Percentiles rank a stretch among this genome's conserved stretches.
phyloP scores from a whole-genome alignment of 495 filamentous ascomycete species.

The Aspergillus funiculosus region DNA sequence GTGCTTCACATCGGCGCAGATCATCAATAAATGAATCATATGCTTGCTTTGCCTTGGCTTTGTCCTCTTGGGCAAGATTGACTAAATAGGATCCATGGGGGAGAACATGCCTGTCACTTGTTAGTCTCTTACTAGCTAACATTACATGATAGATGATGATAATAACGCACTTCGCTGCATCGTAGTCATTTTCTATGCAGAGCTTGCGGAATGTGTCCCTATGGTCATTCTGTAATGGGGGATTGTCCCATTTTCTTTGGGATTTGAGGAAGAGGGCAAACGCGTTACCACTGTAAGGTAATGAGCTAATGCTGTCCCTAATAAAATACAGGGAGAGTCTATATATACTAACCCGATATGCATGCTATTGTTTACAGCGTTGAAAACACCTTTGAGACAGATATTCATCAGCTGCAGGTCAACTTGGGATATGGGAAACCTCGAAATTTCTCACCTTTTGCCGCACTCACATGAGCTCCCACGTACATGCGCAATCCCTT shows the following conservation, averaged over 20 bases:
- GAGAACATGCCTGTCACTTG: conserved; percentile 55
- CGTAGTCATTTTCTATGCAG: conserved; percentile 66
- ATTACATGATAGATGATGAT: not conserved
- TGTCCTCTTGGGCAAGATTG: conserved; percentile 82
- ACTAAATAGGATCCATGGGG: conserved; percentile 96
- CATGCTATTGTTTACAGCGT: conserved; percentile 71
- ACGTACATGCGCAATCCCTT: conserved; percentile 72
- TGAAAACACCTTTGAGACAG: conserved; percentile 65
- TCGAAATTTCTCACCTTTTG: conserved; percentile 57
- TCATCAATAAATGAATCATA: conserved; percentile 86
- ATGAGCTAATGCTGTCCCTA: not conserved
- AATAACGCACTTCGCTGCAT: conserved; percentile 49
- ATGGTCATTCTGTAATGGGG: conserved; percentile 63
- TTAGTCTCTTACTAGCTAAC: not conserved
- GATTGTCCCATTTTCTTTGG: conserved; percentile 90
- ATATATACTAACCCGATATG: conserved; percentile 56
- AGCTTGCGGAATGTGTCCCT: conserved; percentile 58
- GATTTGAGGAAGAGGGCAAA: conserved; percentile 95
- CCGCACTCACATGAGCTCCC: conserved; percentile 85
- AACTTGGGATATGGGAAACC: too few species aligned
- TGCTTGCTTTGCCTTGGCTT: conserved; percentile 75
- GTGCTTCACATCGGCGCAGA: conserved; percentile 75
- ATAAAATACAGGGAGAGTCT: not conserved
- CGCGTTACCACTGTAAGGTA: conserved; percentile 63
- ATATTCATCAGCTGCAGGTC: not conserved